Percentiles rank a stretch among this genome's conserved stretches.
These are phyloP conservation scores for Penicillium sp. DNA, from an alignment of 2,329 filamentous ascomycete genomes.

Conservation along the genomic window DNA sequence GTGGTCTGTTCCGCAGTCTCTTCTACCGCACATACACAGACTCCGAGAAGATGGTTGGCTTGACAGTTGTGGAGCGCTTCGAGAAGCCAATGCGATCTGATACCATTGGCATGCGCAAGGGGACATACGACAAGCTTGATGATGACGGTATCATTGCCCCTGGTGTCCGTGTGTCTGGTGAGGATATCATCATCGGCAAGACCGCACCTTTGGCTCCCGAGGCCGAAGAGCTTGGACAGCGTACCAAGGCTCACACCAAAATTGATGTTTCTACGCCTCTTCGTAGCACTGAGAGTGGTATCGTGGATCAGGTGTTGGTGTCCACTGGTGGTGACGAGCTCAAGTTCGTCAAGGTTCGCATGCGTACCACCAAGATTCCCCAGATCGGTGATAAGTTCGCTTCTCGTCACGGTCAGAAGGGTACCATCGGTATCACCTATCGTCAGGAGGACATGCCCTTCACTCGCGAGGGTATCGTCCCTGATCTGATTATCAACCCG, in stretches of 20 bases:
- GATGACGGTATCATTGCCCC: conserved; percentile 93
- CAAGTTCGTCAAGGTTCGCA: conserved; percentile 95
- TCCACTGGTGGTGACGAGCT: conserved; percentile 94
- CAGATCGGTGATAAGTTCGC: conserved; percentile 99
- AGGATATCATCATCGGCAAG: conserved; percentile 99
- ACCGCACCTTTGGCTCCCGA: conserved; percentile 92
- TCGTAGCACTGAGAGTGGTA: conserved; percentile 93
- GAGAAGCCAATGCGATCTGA: conserved; percentile 90
- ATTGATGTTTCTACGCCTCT: conserved; percentile 94
- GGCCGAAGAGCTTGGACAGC: conserved; percentile 87
- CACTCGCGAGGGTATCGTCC: conserved; percentile 82
- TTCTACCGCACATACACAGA: conserved; percentile 98
- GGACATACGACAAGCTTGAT: conserved; percentile 95
- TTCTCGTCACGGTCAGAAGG: conserved; percentile 97
- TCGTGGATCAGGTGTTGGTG: conserved; percentile 87
- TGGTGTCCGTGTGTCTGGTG: conserved; percentile 89
- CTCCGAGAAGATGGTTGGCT: conserved; percentile 91
- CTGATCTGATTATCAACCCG: conserved; percentile 97
- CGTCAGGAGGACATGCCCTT: conserved; percentile 99
- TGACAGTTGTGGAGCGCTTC: conserved; percentile 88
- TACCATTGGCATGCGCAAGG: conserved; percentile 88
- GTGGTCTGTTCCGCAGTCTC: conserved; percentile 92
- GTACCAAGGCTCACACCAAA: conserved; percentile 86
- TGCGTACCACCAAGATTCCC: conserved; percentile 94
- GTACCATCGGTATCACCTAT: conserved; percentile 98